Base-by-base conservation (phyloP, 768 basidiomycete genomes). In the Myochromella boudieri region DNA sequence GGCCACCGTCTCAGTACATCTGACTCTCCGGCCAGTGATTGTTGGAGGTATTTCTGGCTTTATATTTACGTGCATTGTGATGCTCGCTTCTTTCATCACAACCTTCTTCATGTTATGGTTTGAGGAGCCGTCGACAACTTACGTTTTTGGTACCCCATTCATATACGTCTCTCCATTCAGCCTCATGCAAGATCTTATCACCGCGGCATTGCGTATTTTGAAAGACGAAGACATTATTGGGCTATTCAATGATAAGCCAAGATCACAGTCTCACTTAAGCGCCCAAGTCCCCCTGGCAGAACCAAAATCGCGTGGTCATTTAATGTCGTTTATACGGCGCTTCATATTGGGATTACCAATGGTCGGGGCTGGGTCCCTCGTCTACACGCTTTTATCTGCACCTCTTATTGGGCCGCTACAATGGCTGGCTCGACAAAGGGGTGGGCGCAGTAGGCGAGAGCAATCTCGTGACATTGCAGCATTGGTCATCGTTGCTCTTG, bases 311-410 rank as follows among this genome's bases (percentile, higher is more conserved):
- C 46, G 55, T 11, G 70, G 83, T 28, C 47, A 87, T 31, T 31
- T 89, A 8, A 69, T 66, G 48, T 69, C 74, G 25, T 79, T 90
- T 54, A 51, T 86, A 42, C 80, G 77, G 32, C 81, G 88, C n/a
- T 85, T 91, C 61, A 54, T 91, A 10, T 61, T 92, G 20, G 90
- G 90, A 18, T 69, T 91, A 11, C 88, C 90, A 22, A 73, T 91
- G 46, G 76, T 92, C 10, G 88, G 89, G 8, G 87, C 85, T 31
- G 81, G 81, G 15, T 90, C 86, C 12, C 63, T 91, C 33, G 76
- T 89, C 14, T 85, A 87, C 43, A 78, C 88, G 78, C 64, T 91
- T 12, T 51, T 82, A 9, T 79, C 85, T 3, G 60, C 82, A 6
- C 85, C 82, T 18, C 62, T 85, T 46, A 70, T 87, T 37, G 80